These are phyloP conservation scores for Arachis monticola DNA, from an alignment of 331 rosid genomes.

Conservation along the genomic window DNA sequence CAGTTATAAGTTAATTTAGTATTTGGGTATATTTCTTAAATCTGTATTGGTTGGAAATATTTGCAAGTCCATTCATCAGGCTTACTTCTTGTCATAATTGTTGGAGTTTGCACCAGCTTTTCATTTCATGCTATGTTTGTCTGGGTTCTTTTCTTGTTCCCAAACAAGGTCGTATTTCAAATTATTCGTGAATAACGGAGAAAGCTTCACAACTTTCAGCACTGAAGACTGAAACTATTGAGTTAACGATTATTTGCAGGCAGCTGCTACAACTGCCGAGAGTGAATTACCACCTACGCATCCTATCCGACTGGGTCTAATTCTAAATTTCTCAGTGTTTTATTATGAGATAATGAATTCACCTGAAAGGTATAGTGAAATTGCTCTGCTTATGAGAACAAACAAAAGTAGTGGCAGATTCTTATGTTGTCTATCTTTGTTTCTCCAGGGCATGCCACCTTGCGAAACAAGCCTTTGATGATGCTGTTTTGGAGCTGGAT, in stretches of 20 bases:
- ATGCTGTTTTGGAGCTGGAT: constrained; percentile 69
- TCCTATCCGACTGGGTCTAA: constrained; percentile 67
- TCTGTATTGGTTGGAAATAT: background rate
- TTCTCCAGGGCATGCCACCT: constrained; percentile 60
- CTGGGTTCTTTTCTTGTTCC: constrained; percentile 3
- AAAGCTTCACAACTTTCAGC: constrained; percentile 12
- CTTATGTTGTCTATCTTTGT: constrained; percentile 22
- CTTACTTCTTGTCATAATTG: constrained; percentile 5
- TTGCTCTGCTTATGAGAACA: background rate
- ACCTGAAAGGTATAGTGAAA: constrained; percentile 51
- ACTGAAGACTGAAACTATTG: constrained; percentile 2
- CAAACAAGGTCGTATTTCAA: background rate
- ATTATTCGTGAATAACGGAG: background rate
- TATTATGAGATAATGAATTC: constrained; percentile 63
- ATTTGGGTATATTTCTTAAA: background rate
- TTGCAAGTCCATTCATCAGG: background rate
- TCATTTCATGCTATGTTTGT: background rate
- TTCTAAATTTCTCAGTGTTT: constrained; percentile 68
- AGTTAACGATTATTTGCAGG: constrained; percentile 28
- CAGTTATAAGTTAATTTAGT: background rate
- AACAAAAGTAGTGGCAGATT: background rate
- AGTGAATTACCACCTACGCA: constrained; percentile 57
- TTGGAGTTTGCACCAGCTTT: background rate
- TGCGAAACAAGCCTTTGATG: constrained; percentile 77
- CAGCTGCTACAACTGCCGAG: constrained; percentile 42